Base-by-base conservation (phyloP, 164 flowering plant species). In the Annona squamosa region DNA sequence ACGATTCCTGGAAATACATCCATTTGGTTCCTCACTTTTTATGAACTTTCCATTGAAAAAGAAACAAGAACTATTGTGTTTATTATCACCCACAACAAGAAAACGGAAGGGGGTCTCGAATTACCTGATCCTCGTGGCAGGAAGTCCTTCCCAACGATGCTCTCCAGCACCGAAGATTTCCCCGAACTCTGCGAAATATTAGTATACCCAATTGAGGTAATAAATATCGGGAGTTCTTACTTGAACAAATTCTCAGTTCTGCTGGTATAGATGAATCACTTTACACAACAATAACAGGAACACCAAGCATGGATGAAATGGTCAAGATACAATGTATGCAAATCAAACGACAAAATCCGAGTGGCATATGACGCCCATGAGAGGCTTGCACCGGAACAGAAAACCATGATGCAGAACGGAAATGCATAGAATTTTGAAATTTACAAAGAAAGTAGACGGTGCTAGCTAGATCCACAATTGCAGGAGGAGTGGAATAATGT, bases 41-140 rank as follows among this genome's bases (percentile, higher is more conserved):
- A 18, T 66, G 46, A 46, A 59, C 69, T 85, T 84, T 77, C 86
- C 89, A 12, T 45, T 7, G 4, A 67, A 61, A 45, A 46, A 48
- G 16, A 41, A 1, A 57, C 42, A 42, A 59, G 3, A 66, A 66
- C 10, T 41, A 37, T 41, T 26, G 37, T 56, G 10, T 18, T 2
- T 5, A 71, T n/a, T 16, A 41, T 18, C 41, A 62, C 9, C 44
- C 9, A 63, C 4, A 3, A 48, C 63, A 65, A 16, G 59, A 52
- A 52, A 52, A 5, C 37, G 52, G 48, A 6, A 59, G 44, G 7
- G 16, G 1, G 46, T 61, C 46, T 18, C 42, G 48, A 48, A 44
- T 81, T 81, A 90, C 95, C 95, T 77, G 95, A 87, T 81, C 95
- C 91, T 81, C 91, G 92, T 67, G 92, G 92, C 79, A 90, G 84